Conservation (phyloP, 805 yeast species). For the Myxozyma neglecta region DNA sequence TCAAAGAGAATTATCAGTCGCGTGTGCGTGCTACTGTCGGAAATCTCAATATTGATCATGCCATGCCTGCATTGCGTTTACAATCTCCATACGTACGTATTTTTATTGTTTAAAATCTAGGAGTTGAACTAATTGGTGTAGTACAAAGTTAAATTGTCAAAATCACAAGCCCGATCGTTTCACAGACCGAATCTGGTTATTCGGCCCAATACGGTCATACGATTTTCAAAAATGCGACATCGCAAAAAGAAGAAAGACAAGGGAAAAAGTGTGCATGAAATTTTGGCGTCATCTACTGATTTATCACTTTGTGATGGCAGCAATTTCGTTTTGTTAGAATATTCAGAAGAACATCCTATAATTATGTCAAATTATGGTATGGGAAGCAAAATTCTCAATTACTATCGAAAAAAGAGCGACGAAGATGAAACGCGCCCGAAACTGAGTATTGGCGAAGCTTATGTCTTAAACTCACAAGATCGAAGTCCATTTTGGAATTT, state of each 20-base stretch:
- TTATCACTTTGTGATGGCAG: conserved; percentile 83
- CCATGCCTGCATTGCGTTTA: conserved; percentile 79
- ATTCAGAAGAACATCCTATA: conserved; percentile 83
- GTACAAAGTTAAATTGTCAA: conserved; percentile 73
- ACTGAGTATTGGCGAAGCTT: conserved; percentile 87
- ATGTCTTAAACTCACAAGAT: conserved; percentile 93
- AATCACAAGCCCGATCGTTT: conserved; percentile 68
- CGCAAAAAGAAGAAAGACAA: conserved; percentile 88
- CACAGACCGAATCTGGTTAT: conserved; percentile 77
- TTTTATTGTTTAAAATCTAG: background rate
- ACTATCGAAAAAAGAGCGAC: conserved; percentile 78
- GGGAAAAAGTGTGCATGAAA: conserved; percentile 75
- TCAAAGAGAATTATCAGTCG: conserved; percentile 83
- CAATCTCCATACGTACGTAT: conserved; percentile 71
- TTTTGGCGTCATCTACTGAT: conserved; percentile 70
- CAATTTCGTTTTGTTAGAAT: conserved; percentile 75
- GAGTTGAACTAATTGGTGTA: background rate
- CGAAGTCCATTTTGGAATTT: conserved; percentile 98
- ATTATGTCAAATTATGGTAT: conserved; percentile 87
- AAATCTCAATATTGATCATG: conserved; percentile 84
- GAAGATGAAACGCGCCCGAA: conserved; percentile 87
- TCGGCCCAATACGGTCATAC: conserved; percentile 74
- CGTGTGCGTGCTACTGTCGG: conserved; percentile 92
- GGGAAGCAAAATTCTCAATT: conserved; percentile 91
- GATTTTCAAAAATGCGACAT: conserved; percentile 68